A percentile compares a stretch with the other conserved stretches of the same genome.
These are phyloP conservation scores for Cyclotella sp. DNA, from an alignment of 108 stramenopile species.

Conservation along the genomic window DNA sequence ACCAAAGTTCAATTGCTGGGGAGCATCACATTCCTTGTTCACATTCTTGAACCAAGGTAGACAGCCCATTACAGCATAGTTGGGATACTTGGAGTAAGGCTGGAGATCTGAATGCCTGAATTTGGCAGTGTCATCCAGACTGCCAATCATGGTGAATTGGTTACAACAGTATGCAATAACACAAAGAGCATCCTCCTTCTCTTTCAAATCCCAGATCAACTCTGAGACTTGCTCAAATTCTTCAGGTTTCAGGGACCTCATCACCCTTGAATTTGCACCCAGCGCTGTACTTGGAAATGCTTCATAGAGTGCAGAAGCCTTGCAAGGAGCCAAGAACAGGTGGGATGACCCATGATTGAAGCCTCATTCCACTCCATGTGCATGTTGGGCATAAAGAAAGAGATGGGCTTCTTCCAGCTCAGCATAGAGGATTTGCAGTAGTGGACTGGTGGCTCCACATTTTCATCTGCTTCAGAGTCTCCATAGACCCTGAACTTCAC, in stretches of 20 bases:
- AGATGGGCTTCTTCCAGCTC: conserved; percentile 19
- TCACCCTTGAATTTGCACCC: not conserved
- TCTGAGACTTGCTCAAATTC: conserved; percentile 22
- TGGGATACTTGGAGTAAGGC: not conserved
- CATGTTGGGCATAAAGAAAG: no score
- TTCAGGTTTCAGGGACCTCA: not conserved
- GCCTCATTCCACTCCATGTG: no score
- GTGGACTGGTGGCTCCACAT: not conserved
- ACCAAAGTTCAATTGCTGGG: conserved; percentile 23
- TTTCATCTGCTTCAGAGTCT: no score
- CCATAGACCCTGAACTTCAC: conserved; percentile 9
- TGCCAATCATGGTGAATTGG: conserved; percentile 13
- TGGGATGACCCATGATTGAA: conserved; percentile 7
- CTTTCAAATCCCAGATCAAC: not conserved
- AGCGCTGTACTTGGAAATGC: conserved; percentile 7
- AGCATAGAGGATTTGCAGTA: not conserved
- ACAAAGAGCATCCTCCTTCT: conserved; percentile 2
- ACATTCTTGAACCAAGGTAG: conserved; percentile 30
- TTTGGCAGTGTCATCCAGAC: conserved; percentile 12
- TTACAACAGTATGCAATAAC: not conserved
- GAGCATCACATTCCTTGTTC: conserved; percentile 20
- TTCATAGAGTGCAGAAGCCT: conserved; percentile 22
- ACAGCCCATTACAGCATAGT: conserved; percentile 8
- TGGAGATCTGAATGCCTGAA: conserved; percentile 1
- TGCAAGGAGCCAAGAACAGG: not conserved